A percentile compares a stretch with the other conserved stretches of the same genome.
These are phyloP conservation scores for Lojkania enalia DNA, from an alignment of 2,329 filamentous ascomycete genomes.

Conservation along the genomic window DNA sequence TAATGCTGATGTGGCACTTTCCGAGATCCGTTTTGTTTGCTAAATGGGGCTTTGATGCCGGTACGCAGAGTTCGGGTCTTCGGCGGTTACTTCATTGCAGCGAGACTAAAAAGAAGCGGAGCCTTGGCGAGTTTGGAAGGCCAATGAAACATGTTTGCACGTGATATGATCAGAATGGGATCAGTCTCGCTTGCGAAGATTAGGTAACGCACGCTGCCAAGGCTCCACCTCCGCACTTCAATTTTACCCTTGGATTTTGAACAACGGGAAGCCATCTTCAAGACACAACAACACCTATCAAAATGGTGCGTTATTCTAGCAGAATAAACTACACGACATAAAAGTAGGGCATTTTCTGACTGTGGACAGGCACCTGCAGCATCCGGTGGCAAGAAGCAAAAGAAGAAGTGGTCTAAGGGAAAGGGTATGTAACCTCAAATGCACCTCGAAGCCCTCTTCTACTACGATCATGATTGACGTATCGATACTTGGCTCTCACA, in stretches of 20 bases:
- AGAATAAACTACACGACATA: not conserved
- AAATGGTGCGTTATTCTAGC: slow-evolving; percentile 42
- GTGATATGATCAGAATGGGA: too few relatives aligned
- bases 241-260: slow-evolving; percentile 14
- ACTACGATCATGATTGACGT: slow-evolving; percentile 4
- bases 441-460: slow-evolving; percentile 12
- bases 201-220: slow-evolving; percentile 18
- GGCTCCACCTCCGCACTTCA: slow-evolving; percentile 27
- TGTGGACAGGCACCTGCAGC: slow-evolving; percentile 54
- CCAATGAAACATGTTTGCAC: too few relatives aligned
- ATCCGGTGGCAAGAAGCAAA: slow-evolving; percentile 76
- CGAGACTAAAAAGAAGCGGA: not conserved
- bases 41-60: too few relatives aligned
- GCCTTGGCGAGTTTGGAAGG: not conserved
- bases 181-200: slow-evolving; percentile 28
- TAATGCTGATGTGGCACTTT: too few relatives aligned
- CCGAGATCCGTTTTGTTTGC: too few relatives aligned
- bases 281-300: slow-evolving; percentile 46
- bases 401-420: slow-evolving; percentile 78
- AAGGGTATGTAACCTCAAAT: slow-evolving; percentile 54
- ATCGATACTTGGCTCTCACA: slow-evolving; percentile 11
- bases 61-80: too few relatives aligned
- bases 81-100: too few relatives aligned
- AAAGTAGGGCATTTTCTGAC: slow-evolving; percentile 8
- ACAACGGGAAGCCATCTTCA: slow-evolving; percentile 28